Evolutionary conservation across 257 asterid species (phyloP), one percentile per base, ranked within the genome.

Genomic region (Nicotiana otophora): DNA sequence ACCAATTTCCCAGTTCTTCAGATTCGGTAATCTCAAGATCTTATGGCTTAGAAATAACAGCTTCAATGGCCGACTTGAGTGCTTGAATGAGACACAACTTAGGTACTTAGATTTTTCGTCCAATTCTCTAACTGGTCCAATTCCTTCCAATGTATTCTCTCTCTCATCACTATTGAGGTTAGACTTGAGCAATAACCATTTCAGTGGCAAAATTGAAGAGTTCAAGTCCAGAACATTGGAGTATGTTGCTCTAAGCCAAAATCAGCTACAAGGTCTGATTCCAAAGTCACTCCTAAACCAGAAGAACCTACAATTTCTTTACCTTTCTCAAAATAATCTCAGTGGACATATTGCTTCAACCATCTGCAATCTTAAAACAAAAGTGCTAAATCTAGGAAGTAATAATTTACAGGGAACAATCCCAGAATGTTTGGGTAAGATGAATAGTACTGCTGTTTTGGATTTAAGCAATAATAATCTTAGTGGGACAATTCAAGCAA

Each of bases 171-270:
- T 76, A 4, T 0, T 0, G 0, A 0, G 0, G 0, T 26, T 75
- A 42, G 0, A 14, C 3, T 28, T 75, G 23, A 0, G 23, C 1
- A 0, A 48, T 5, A 65, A 65, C 46, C 3, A 2, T 30, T 65
- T 76, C 11, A 77, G 14, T 77, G 31, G 48, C 5, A 15, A 6
- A 14, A 31, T 77, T 12, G 26, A 17, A 4, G 28, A 77, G 36
- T 77, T 77, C 26, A 28, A 77, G 8, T 77, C 66, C n/a, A 51
- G 26, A 8, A 7, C 0, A 12, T 46, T 77, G 0, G 0, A 0
- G 1, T 0, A 0, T 0, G 4, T 77, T 77, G 0, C 0, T 14
- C 5, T 77, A 8, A 28, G 0, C 1, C 4, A 46, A 28, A 80
- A 80, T 23, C 2, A 23, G 19, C 57, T 80, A 4, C 0, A 79